Percentiles rank a stretch among this genome's conserved stretches.
phyloP scores from a whole-genome alignment of 208 protist genomes.

The Leishmania amazonensis region DNA sequence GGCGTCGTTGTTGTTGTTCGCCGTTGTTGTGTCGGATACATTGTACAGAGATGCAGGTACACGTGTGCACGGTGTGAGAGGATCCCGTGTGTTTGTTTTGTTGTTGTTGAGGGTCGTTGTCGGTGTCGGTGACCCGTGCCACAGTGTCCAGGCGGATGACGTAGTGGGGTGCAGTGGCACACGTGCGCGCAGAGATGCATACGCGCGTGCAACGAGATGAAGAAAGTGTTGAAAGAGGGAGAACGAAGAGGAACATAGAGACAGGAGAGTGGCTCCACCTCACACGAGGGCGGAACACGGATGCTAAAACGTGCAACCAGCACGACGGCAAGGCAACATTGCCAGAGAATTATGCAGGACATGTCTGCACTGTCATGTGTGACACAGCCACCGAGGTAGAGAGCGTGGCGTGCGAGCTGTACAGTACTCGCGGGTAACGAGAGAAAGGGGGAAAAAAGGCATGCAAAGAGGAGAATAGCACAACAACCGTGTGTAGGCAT shows the following conservation, averaged over 20 bases:
- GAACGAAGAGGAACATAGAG: neutral
- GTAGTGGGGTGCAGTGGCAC: too few relatives aligned
- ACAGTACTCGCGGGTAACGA: too few relatives aligned
- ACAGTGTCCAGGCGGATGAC: neutral
- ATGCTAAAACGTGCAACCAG: neutral
- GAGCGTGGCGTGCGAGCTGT: neutral
- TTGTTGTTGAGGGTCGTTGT: too few relatives aligned
- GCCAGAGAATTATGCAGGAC: neutral
- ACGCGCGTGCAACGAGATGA: neutral
- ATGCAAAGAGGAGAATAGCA: neutral
- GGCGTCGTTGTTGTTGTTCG: neutral
- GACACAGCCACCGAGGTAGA: neutral
- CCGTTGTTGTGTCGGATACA: neutral
- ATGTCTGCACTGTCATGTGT: too few relatives aligned
- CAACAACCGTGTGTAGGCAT: neutral
- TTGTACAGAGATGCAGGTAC: too few relatives aligned
- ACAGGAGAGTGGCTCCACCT: neutral
- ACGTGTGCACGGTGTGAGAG: too few relatives aligned
- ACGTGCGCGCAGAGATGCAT: neutral
- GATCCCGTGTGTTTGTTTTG: too few relatives aligned
- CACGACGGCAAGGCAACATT: neutral
- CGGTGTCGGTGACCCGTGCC: neutral
- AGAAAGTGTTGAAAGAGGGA: neutral
- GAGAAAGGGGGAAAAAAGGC: neutral
- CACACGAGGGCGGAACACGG: neutral